Evolutionary conservation across 2,329 filamentous ascomycete genomes (phyloP), one percentile per base, ranked within the genome.

Genomic region (Coniella vitis): DNA sequence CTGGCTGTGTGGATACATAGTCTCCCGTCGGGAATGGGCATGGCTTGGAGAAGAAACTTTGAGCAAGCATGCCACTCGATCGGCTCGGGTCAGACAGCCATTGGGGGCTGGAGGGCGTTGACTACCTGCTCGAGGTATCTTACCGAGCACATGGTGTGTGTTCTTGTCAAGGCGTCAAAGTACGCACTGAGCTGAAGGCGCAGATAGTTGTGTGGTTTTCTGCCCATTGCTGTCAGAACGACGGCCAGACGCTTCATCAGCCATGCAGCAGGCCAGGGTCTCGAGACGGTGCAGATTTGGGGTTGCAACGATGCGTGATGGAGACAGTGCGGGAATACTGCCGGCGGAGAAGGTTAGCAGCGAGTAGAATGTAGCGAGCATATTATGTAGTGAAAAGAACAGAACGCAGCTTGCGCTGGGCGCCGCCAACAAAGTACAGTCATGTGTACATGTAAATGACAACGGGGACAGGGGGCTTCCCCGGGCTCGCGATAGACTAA

Each of bases 301-400:
- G 51, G 43, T 38, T 36, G 39, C 36, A 46, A 34, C 34, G 45
- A 21, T 43, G 38, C 16, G 21, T 37, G 16, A 22, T 21, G 12
- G 20, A 29, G 37, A 53, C 51, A 50, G 51, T 53, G 51, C 47
- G 47, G 19, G 37, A 49, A 49, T 34, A 21, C 48, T 31, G 41
- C 31, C 10, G 17, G n/a, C 25, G 25, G 25, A 29, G 25, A 29
- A n/a, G n/a, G n/a, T n/a, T n/a, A n/a, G n/a, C n/a, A n/a, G n/a
- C n/a, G n/a, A n/a, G n/a, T n/a, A n/a, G n/a, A n/a, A n/a, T n/a
- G n/a, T n/a, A n/a, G n/a, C n/a, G n/a, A n/a, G n/a, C n/a, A n/a
- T n/a, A n/a, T n/a, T n/a, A n/a, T n/a, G n/a, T n/a, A n/a, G n/a
- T n/a, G 21, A 36, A 38, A 29, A n/a, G 37, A 13, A 22, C 20